Evolutionary conservation across 768 basidiomycete species (phyloP).

Genomic region (Serendipita indica): DNA sequence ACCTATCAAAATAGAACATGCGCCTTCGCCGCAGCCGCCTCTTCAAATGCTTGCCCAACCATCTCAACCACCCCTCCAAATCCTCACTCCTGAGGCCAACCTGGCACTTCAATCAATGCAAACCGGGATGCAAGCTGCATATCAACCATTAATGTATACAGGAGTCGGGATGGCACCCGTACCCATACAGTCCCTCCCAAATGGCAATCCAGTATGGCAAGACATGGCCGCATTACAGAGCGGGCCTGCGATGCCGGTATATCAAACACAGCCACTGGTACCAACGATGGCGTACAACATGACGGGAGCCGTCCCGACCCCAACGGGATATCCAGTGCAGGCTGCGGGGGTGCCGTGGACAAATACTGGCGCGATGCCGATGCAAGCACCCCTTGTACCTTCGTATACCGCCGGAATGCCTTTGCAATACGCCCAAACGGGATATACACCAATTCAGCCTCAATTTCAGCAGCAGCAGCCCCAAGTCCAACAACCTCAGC

Average conservation of each 20-base stretch:
- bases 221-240: conserved; percentile 1
- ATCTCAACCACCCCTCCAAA: not conserved
- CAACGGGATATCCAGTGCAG: not conserved
- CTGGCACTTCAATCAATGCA: not conserved
- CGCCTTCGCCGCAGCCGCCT: not conserved
- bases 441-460: not conserved
- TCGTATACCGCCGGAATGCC: not conserved
- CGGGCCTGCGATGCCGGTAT: not conserved
- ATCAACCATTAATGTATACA: not conserved
- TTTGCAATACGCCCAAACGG: not conserved
- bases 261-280: not conserved
- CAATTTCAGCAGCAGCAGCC: not conserved
- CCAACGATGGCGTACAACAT: not conserved
- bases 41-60: not conserved
- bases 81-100: not conserved
- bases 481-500: not conserved
- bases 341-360: not conserved
- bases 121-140: not conserved
- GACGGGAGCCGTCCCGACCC: not conserved
- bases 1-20: not conserved
- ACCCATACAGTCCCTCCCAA: not conserved
- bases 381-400: not conserved
- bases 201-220: not conserved
- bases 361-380: not conserved
- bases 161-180: not conserved